Base-by-base conservation (phyloP, 345 rosid genomes). In the Melaleuca quinquenervia region DNA sequence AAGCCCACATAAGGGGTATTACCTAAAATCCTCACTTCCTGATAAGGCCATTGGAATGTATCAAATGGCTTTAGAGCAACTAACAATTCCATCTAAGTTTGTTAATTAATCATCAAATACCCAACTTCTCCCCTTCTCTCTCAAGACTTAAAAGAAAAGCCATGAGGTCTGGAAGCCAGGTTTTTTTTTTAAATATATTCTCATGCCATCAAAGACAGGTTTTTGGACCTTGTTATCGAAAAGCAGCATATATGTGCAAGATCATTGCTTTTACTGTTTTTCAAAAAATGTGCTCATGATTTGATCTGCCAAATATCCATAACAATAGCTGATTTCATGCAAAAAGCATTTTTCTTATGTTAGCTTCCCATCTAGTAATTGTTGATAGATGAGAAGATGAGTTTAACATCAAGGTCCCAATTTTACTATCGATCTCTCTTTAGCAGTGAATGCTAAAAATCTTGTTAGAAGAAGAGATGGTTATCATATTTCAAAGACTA, bases 361-460 rank as follows among this genome's bases (percentile, higher is more conserved):
- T 50, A 50, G 14, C 52, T 50, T 50, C 52, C 52, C 8, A 58
- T 58, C 8, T 2, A 58, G 32, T n/a, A 32, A 58, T n/a, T 6
- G 70, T 12, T 53, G 56, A 53, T 20, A 8, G 4, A 2, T 53
- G 56, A 53, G 21, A n/a, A 58, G 2, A 58, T 1, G 2, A 58
- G 36, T 58, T 58, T 58, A 58, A n/a, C 70, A n/a, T 58, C 18
- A 58, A 32, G 12, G 18, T 36, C 70, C 13, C 18, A 58, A 10
- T 56, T 56, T 56, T 56, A 58, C 36, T n/a, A n/a, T 13, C 12
- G 8, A 58, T 58, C 32, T n/a, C 32, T 6, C 13, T n/a, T 58
- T 4, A 1, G n/a, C 70, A 58, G 13, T 3, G 1, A n/a, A n/a
- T n/a, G n/a, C 18, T 3, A 26, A 0, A 0, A 15, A 26, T 11